These are phyloP conservation scores for Diaporthe sp. DNA, from an alignment of 2,329 filamentous ascomycete genomes.

Conservation along the genomic window DNA sequence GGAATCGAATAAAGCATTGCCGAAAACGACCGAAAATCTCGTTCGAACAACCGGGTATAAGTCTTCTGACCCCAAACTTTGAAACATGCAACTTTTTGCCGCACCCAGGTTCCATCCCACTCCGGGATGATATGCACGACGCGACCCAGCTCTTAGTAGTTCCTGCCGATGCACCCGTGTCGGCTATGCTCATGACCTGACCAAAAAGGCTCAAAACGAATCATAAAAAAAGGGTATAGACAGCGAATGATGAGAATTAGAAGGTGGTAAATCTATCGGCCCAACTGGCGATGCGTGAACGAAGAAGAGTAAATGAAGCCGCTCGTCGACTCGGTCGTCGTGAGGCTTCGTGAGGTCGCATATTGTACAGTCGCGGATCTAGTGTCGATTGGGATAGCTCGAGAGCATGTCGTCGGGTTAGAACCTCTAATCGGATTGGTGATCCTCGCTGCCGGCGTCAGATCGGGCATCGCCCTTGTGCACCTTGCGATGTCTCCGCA, in stretches of 20 bases:
- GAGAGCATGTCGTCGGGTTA: not conserved
- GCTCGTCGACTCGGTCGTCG: conserved; percentile 27
- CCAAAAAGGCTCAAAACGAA: conserved; percentile 10
- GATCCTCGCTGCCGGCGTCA: conserved; percentile 74
- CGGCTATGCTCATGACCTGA: conserved; percentile 36
- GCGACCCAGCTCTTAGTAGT: conserved; percentile 24
- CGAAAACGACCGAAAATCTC: conserved; percentile 36
- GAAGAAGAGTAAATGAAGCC: conserved; percentile 14
- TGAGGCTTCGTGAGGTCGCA: conserved; percentile 21
- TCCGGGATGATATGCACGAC: conserved; percentile 39
- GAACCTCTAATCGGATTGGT: conserved; percentile 68
- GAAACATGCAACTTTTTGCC: conserved; percentile 38
- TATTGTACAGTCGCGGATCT: conserved; percentile 30
- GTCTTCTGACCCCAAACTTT: conserved; percentile 36
- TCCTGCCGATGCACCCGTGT: conserved; percentile 34
- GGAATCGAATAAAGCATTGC: conserved; percentile 32
- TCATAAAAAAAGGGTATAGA: conserved; percentile 32
- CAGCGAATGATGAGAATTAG: conserved; percentile 48
- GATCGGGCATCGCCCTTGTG: conserved; percentile 83
- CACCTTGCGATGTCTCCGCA: conserved; percentile 94
- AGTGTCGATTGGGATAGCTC: conserved; percentile 27
- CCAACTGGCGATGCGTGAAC: conserved; percentile 30
- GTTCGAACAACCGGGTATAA: conserved; percentile 41
- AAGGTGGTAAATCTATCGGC: conserved; percentile 46
- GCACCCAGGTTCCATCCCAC: conserved; percentile 33